Evolutionary conservation across 2,329 filamentous ascomycete species (phyloP), one percentile per base, ranked within the genome.

Genomic region (Fusarium sp.): DNA sequence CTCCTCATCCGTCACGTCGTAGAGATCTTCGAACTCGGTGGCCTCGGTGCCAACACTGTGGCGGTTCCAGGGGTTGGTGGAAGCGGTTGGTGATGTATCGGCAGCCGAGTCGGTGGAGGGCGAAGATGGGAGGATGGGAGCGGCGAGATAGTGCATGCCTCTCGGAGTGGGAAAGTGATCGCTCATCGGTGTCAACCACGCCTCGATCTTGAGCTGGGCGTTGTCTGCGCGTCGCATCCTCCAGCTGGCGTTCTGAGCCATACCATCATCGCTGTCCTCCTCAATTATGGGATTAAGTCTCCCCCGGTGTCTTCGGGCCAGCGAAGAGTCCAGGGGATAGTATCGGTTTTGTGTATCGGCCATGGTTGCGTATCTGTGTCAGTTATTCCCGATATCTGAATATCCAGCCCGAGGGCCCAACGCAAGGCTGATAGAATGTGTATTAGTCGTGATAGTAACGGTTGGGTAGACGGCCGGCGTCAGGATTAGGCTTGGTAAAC

Each of bases 1-100:
- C 73, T 97, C 94, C 58, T 94, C 90, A 71, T 97, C 94, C 15
- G 93, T 94, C 43, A 94, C 87, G 79, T 96, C 93, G 79, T 97
- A 97, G 51, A 97, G 83, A 74, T 97, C 94, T 80, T 97, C 93
- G 74, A 95, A 95, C 70, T 94, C 91, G 72, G 89, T 93, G 68
- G 87, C 86, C 73, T 89, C 88, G 71, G 91, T 91, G 78, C 87
- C 83, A 73, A 85, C 81, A 83, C 87, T 92, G 74, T 85, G 84
- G 73, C 89, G 85, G 68, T 87, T 90, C 92, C 91, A 90, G 28
- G 85, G 85, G 68, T 88, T 86, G 23, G 88, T 89, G 41, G 85
- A 87, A 10, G 82, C 85, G 74, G 85, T 86, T 57, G 85, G 89
- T 61, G 87, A 88, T 54, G 81, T 84, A 72, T 81, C 85, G 66